Base-by-base conservation (phyloP, 371 early-diverging fungal species). In the Blakeslea trispora region DNA sequence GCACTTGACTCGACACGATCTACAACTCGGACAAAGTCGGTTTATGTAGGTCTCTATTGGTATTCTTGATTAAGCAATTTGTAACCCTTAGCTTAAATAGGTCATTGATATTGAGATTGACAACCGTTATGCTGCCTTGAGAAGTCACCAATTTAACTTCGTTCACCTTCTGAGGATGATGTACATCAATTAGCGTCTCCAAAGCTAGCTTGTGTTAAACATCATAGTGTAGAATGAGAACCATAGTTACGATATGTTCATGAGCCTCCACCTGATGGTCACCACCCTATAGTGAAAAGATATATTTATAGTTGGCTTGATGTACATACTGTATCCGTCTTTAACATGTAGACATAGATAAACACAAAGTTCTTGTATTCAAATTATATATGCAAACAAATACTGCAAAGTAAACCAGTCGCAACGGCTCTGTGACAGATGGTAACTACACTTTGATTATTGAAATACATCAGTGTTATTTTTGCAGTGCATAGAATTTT, bases 51-150 rank as follows among this genome's bases (percentile, higher is more conserved):
- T 39, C 13, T 14, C 32, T 17, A 43, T 18, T 47, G 1, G 32
- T 21, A 23, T 23, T 14, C 0, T 28, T 31, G 9, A 39, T 0
- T 45, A 37, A 22, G 32, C 21, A 49, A 45, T 35, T n/a, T n/a
- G n/a, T 50, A 39, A 22, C 42, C 46, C 11, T 40, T n/a, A n/a
- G n/a, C n/a, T n/a, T n/a, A n/a, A n/a, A 34, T 52, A 75, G 75
- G 64, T 64, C 1, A 50, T 75, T 22, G 53, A 57, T 10, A 69
- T 75, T 50, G 69, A 71, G 18, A 57, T 71, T 44, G 75, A 75
- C 53, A 66, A 75, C 44, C 61, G 75, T 28, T 75, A 60, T 48
- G 62, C 37, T 32, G 70, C 70, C 24, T 55, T 75, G 35, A 63
- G 57, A 37, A 66, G 66, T 58, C 60, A 54, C 18, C 53, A 57